Evolutionary conservation across 352 stramenopile genomes (phyloP), one percentile per base, ranked within the genome.

Genomic region (Saprolegnia diclina): DNA sequence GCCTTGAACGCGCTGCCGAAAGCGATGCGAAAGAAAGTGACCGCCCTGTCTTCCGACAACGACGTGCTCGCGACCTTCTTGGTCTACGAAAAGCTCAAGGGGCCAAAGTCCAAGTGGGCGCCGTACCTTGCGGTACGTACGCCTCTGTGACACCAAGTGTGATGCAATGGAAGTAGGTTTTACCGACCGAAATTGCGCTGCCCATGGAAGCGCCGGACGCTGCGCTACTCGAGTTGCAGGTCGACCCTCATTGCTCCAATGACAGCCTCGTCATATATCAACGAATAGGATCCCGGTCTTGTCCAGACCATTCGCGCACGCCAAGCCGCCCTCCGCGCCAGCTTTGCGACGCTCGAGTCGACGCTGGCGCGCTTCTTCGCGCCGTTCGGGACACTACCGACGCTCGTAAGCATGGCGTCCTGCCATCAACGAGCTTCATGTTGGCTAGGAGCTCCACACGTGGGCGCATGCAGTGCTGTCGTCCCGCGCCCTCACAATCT

Each of bases 401-500:
- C 45, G 26, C 37, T 69, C 32, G 44, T 61, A 46, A 4, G 35
- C 10, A 35, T 35, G 29, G 29, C 29, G 29, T 5, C 5, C 52
- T 4, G 16, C 26, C 18, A 6, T n/a, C 11, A 53, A 1, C 56
- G 1, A 3, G 56, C 19, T 53, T 21, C 19, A 64, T 22, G 3
- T n/a, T 54, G 3, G 21, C 21, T 24, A 65, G 64, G 64, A 71
- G 9, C 19, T 62, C 29, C 66, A 65, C n/a, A 56, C 64, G 9
- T 82, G 77, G 77, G 77, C 76, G n/a, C 21, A 32, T 10, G 32
- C 72, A 11, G 69, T 84, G 24, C 44, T 95, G 21, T 87, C 82
- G 59, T 94, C 84, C 0, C 77, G 90, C 22, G 89, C 85, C 4
- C 89, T 96, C 67, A 88, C 87, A 0, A 89, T 96, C 59, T 73